These are phyloP conservation scores for Saccharomyces hybrid DNA, from an alignment of 1,139 yeast species.

Conservation along the genomic window DNA sequence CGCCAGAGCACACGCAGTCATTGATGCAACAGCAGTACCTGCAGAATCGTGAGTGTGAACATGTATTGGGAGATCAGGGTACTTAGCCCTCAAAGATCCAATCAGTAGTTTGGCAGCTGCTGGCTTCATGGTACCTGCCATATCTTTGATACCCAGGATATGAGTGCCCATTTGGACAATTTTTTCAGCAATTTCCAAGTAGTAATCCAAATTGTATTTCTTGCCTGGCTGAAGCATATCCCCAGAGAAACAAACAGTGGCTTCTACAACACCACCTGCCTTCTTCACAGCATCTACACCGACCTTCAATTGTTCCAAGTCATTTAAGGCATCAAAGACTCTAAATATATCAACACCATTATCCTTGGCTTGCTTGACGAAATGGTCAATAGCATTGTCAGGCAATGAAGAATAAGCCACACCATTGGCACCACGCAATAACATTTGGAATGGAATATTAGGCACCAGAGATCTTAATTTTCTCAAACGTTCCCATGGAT, in stretches of 20 bases:
- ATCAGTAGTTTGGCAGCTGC: conserved; percentile 76
- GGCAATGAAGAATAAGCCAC: conserved; percentile 95
- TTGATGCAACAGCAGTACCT: conserved; percentile 95
- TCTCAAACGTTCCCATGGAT: conserved; percentile 94
- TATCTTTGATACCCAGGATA: conserved; percentile 91
- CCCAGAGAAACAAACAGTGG: conserved; percentile 96
- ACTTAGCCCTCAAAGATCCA: conserved; percentile 68
- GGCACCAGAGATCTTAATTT: conserved; percentile 83
- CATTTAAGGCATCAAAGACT: conserved; percentile 94
- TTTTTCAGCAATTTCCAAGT: conserved; percentile 68
- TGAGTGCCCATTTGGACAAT: conserved; percentile 92
- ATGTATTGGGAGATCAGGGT: conserved; percentile 90
- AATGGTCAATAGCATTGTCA: conserved; percentile 95
- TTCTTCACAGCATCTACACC: conserved; percentile 95
- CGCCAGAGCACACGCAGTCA: conserved; percentile 86
- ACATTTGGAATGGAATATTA: conserved; percentile 97
- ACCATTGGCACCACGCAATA: conserved; percentile 97
- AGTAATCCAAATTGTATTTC: conserved; percentile 88
- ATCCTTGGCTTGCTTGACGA: conserved; percentile 85
- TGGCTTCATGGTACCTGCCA: conserved; percentile 98
- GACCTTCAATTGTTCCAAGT: conserved; percentile 87
- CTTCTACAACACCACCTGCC: conserved; percentile 97
- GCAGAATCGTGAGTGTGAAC: conserved; percentile 99
- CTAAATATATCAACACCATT: conserved; percentile 94
- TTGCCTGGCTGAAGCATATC: conserved; percentile 91